Conservation (phyloP, 306 rosid species). For the Fragaria ananassa region DNA sequence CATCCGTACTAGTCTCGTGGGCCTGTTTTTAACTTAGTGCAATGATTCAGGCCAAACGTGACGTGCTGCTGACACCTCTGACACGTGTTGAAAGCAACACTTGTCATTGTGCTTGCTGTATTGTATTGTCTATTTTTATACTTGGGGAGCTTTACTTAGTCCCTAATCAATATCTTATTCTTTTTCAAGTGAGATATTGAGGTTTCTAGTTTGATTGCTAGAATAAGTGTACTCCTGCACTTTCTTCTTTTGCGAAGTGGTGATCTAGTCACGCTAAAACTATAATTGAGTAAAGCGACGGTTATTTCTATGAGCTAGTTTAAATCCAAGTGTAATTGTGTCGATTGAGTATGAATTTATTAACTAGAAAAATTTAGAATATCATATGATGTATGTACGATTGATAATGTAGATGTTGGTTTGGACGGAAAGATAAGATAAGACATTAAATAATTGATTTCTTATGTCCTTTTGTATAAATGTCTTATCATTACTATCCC, state of each 20-base stretch:
- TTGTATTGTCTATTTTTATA: background rate
- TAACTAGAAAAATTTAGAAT: no score
- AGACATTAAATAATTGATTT: background rate
- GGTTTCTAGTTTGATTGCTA: background rate
- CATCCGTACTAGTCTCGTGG: slow-evolving; percentile 2
- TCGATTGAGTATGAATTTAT: no score
- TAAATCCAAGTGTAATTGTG: no score
- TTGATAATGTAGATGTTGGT: no score
- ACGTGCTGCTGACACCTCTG: slow-evolving; percentile 7
- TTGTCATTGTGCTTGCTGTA: background rate
- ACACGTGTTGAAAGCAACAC: slow-evolving; percentile 2
- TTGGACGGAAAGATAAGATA: no score
- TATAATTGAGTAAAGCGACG: background rate
- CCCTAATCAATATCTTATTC: background rate
- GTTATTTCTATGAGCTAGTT: no score
- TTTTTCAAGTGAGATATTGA: background rate
- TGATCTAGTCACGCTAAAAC: background rate
- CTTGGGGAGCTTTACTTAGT: background rate
- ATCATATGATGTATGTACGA: no score
- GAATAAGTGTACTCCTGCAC: background rate
- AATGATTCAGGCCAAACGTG: background rate
- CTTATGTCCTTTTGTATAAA: background rate
- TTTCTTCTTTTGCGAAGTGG: background rate
- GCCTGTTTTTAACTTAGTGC: background rate
- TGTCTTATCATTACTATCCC: background rate